Conservation (phyloP, 345 rosid genomes). For the Euphorbia tirucalli region DNA sequence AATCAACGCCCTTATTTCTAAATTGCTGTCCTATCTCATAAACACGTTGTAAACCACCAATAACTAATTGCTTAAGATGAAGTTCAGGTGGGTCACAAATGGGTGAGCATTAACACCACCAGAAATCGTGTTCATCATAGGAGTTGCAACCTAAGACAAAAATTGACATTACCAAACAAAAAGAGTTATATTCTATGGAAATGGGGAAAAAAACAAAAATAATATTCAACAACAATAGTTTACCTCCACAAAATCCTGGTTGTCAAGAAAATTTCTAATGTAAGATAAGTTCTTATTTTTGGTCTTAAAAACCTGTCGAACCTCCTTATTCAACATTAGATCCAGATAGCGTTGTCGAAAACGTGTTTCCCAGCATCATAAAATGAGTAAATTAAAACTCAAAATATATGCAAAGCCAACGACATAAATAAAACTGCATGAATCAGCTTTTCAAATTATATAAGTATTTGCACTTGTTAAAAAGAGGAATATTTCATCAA, state of each 20-base stretch:
- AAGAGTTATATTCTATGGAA: not conserved
- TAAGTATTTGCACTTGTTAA: not conserved
- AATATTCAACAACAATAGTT: not conserved
- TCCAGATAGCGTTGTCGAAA: conserved; percentile 94
- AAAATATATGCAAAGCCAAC: not conserved
- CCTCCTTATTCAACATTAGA: conserved; percentile 76
- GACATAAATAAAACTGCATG: not conserved
- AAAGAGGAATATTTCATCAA: too few relatives aligned
- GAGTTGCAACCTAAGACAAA: conserved; percentile 77
- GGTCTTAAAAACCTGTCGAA: conserved; percentile 68
- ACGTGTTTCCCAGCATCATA: conserved; percentile 81
- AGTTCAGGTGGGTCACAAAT: conserved; percentile 92
- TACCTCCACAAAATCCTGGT: conserved; percentile 76
- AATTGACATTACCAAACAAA: not conserved
- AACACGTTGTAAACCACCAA: conserved; percentile 96
- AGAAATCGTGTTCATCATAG: conserved; percentile 97
- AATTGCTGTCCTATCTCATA: conserved; percentile 98
- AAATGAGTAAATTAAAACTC: not conserved
- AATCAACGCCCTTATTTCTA: conserved; percentile 94
- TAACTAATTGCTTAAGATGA: conserved; percentile 79
- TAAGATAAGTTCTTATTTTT: conserved; percentile 59
- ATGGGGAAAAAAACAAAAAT: not conserved
- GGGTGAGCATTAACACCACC: conserved; percentile 99
- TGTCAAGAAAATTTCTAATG: conserved; percentile 68
- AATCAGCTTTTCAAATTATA: not conserved